Base-by-base conservation (phyloP, 2,329 filamentous ascomycete genomes). In the Neurospora crassa region DNA sequence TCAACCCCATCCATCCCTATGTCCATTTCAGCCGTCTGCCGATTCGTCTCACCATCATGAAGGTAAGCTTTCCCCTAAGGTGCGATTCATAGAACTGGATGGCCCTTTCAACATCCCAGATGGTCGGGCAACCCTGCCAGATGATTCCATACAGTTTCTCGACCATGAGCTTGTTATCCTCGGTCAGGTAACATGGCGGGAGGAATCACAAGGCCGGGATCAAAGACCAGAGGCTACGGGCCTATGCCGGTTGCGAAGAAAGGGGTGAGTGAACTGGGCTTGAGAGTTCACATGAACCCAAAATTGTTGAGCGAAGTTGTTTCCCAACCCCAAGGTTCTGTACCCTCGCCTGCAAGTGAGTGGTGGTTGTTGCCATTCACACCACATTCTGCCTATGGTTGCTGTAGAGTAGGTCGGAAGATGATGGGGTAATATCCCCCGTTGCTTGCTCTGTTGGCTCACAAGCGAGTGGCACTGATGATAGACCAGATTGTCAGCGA, bases 11-110 rank as follows among this genome's bases (percentile, higher is more conserved):
- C 86, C 85, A 37, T 37, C 34, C 34, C 6, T 37, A 89, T 0
- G 82, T 80, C 67, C 34, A 2, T 7, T 37, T 37, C 34, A 8
- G 7, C 7, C 34, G 7, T 37, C 34, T 37, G 34, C 34, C 34
- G 73, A 83, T 78, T 1, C 82, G 76, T 67, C 86, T 80, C 0
- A 85, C 86, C 53, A 76, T 78, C 1, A 74, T 73, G 72, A 84
- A 86, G 0, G 83, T 79, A 3, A 90, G 81, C 77, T 89, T 89
- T 0, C 79, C 79, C 1, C 76, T 76, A 0, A 87, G 86, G 77
- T 90, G 87, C 2, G 88, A 88, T 75, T 89, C 87, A 73, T 90
- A 86, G 72, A 90, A 87, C 70, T 88, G 85, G 41, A 90, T 90
- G 34, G 82, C 83, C 4, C 83, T 78, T 47, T 83, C 79, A 0